Evolutionary conservation across 257 asterid genomes (phyloP).

Genomic region (Pogostemon cablin): DNA sequence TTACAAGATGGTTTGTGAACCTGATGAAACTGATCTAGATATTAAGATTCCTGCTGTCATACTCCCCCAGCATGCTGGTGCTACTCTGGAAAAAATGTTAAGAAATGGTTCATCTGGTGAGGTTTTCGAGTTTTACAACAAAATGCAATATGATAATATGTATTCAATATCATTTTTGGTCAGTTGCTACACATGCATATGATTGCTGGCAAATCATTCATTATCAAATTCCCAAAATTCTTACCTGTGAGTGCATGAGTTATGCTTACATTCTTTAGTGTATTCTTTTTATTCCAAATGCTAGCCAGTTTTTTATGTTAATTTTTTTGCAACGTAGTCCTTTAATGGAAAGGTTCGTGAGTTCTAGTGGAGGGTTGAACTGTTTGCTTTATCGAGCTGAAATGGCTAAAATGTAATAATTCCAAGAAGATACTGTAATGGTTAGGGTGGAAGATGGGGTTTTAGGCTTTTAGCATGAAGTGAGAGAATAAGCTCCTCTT

Average conservation of each 20-base stretch:
- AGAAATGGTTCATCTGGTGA: constrained; percentile 80
- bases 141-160: neutral
- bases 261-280: neutral
- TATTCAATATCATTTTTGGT: neutral
- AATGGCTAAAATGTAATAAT: neutral
- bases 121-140: constrained; percentile 5
- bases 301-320: neutral
- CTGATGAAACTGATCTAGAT: constrained; percentile 84
- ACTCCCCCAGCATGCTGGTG: constrained; percentile 93
- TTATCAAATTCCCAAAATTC: neutral
- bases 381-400: too few species aligned
- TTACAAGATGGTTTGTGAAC: constrained; percentile 95
- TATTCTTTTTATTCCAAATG: neutral
- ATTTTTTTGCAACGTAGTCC: neutral
- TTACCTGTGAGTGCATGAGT: neutral
- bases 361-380: neutral
- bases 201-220: neutral
- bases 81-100: constrained; percentile 62
- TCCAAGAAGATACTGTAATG: neutral
- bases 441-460: neutral
- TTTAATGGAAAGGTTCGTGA: neutral
- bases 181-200: neutral
- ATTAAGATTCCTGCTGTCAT: constrained; percentile 78
- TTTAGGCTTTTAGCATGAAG: neutral
- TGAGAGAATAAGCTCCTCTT: neutral